A percentile compares a stretch with the other conserved stretches of the same genome.
Conservation (phyloP, 2,329 filamentous ascomycete genomes). For the Aspergillus luchuensis region DNA sequence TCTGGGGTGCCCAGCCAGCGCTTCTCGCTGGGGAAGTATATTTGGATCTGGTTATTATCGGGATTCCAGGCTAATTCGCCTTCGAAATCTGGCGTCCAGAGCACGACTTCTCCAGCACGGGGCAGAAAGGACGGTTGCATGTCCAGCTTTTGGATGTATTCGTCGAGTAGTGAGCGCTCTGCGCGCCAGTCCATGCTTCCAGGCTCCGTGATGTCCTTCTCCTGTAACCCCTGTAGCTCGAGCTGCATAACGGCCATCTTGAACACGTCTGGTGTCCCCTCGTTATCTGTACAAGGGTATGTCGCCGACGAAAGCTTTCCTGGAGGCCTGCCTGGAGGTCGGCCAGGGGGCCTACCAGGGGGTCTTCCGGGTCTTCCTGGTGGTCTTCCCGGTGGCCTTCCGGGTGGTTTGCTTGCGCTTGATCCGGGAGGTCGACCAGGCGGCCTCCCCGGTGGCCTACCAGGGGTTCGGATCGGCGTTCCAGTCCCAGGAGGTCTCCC, state of each 20-base stretch:
- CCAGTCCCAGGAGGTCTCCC: constrained; percentile 8
- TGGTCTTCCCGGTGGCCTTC: constrained; percentile 5
- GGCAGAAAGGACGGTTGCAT: constrained; percentile 55
- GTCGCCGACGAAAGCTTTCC: constrained; percentile 10
- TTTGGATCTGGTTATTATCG: constrained; percentile 30
- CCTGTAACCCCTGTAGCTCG: constrained; percentile 42
- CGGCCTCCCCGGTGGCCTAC: neutral
- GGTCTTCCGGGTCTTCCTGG: constrained; percentile 8
- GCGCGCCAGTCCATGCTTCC: constrained; percentile 60
- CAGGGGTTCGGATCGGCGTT: neutral
- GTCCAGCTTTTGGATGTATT: constrained; percentile 45
- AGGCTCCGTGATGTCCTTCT: constrained; percentile 52
- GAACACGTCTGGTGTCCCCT: constrained; percentile 58
- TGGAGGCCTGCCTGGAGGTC: constrained; percentile 6
- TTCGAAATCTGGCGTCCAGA: constrained; percentile 49
- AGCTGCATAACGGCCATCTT: constrained; percentile 54
- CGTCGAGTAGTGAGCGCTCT: constrained; percentile 48
- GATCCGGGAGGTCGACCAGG: constrained; percentile 15
- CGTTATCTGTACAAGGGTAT: constrained; percentile 43
- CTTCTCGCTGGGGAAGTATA: constrained; percentile 37
- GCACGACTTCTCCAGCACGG: constrained; percentile 58
- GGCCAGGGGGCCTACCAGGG: constrained; percentile 12
- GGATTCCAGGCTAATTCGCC: constrained; percentile 43
- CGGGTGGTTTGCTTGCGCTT: constrained; percentile 8
- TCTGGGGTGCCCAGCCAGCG: constrained; percentile 42